phyloP scores from a whole-genome alignment of 2,329 filamentous ascomycete genomes.

The Aspergillus pseudotamarii region DNA sequence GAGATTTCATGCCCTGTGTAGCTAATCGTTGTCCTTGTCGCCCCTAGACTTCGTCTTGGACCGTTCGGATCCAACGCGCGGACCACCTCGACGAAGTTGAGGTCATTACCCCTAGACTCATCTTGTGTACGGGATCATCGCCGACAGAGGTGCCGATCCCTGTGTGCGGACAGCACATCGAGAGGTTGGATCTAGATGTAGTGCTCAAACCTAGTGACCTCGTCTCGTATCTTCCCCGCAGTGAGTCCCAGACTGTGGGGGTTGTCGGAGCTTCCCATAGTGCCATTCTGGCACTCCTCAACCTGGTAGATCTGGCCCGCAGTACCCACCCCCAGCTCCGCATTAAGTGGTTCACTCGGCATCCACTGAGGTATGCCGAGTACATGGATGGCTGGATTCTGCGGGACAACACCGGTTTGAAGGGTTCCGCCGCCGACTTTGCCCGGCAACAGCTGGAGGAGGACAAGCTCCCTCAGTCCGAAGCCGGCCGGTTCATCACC shows the following conservation, averaged over 20 bases:
- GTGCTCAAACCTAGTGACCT: constrained; percentile 59
- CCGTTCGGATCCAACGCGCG: constrained; percentile 33
- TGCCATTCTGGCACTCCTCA: constrained; percentile 64
- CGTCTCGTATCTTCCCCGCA: constrained; percentile 41
- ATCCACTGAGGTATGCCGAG: constrained; percentile 62
- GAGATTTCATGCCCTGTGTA: background rate
- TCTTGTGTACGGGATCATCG: constrained; percentile 63
- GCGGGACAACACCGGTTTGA: constrained; percentile 67
- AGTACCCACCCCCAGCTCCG: constrained; percentile 56
- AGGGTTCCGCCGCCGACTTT: constrained; percentile 63
- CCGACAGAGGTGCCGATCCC: constrained; percentile 52
- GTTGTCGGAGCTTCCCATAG: constrained; percentile 67
- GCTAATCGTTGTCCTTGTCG: constrained; percentile 16
- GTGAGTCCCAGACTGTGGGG: constrained; percentile 49
- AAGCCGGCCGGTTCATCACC: constrained; percentile 51
- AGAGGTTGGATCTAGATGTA: constrained; percentile 56
- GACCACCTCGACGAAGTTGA: constrained; percentile 32
- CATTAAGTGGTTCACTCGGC: constrained; percentile 66
- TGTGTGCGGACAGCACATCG: constrained; percentile 40
- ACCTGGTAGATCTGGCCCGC: constrained; percentile 58
- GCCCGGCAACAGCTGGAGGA: constrained; percentile 62
- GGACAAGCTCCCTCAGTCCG: constrained; percentile 47
- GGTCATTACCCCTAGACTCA: constrained; percentile 48
- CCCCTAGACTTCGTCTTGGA: constrained; percentile 34
- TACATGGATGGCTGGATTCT: constrained; percentile 66